Percentiles rank a stretch among this genome's conserved stretches.
Conservation (phyloP, 345 rosid species). For the Citrus australasica region DNA sequence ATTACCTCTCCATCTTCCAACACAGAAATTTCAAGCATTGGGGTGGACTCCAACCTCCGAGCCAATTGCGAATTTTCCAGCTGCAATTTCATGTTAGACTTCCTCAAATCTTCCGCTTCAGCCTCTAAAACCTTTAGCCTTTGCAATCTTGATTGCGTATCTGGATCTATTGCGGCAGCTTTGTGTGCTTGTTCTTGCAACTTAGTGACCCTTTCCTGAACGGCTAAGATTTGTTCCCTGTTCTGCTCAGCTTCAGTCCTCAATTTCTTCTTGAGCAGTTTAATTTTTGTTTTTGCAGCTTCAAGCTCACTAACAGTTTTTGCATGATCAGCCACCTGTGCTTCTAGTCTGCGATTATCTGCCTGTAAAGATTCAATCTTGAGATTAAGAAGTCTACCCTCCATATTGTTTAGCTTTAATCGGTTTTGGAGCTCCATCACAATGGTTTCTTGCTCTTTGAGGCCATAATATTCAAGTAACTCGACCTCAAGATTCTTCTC, state of each 20-base stretch:
- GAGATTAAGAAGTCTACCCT: constrained; percentile 57
- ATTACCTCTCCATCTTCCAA: constrained; percentile 60
- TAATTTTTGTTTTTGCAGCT: constrained; percentile 49
- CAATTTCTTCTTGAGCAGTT: constrained; percentile 64
- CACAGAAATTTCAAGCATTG: constrained; percentile 40
- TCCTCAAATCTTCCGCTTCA: constrained; percentile 63
- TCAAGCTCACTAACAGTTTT: constrained; percentile 56
- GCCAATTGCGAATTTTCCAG: constrained; percentile 44
- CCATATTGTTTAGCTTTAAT: constrained; percentile 65
- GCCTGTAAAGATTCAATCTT: constrained; percentile 75
- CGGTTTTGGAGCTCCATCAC: constrained; percentile 79
- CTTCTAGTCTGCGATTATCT: constrained; percentile 61
- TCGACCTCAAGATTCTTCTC: constrained; percentile 74
- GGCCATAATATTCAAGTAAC: constrained; percentile 77
- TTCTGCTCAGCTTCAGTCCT: constrained; percentile 69
- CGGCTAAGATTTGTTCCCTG: constrained; percentile 56
- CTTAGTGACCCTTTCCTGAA: constrained; percentile 55
- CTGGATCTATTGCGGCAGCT: constrained; percentile 26
- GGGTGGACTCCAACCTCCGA: constrained; percentile 40
- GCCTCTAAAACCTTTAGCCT: constrained; percentile 58
- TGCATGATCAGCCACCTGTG: constrained; percentile 48
- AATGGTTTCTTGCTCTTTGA: constrained; percentile 73
- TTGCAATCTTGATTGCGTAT: constrained; percentile 35
- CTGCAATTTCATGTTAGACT: constrained; percentile 48
- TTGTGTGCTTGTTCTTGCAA: constrained; percentile 60